A percentile compares a stretch with the other conserved stretches of the same genome.
These are phyloP conservation scores for Ustilago esculenta DNA, from an alignment of 1,284 basidiomycete species.

Conservation along the genomic window DNA sequence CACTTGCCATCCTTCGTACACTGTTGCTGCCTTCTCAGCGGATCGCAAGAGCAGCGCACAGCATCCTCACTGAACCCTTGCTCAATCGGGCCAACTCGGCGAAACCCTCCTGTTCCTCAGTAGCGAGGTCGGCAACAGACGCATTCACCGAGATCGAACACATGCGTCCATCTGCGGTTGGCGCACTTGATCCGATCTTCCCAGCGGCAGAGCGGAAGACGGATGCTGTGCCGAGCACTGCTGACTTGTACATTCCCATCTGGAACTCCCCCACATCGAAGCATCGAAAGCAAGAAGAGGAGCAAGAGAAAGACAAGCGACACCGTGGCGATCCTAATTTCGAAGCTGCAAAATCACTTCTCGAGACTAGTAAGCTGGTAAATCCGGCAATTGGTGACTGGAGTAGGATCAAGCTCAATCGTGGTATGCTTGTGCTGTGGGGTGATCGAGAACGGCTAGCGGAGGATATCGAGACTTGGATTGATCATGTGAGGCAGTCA, in stretches of 20 bases:
- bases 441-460: constrained; percentile 61
- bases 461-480: constrained; percentile 61
- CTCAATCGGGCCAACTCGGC: constrained; percentile 26
- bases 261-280: constrained; percentile 10
- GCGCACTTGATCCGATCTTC: constrained; percentile 55
- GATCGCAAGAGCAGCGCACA: constrained; percentile 46
- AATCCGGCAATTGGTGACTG: constrained; percentile 62
- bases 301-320: constrained; percentile 6
- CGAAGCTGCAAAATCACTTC: constrained; percentile 18
- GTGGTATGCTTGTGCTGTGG: constrained; percentile 60
- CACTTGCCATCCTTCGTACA: constrained; percentile 29
- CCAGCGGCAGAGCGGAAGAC: constrained; percentile 45
- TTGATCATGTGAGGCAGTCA: constrained; percentile 33
- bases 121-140: constrained; percentile 5
- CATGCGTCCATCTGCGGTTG: constrained; percentile 17
- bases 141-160: constrained; percentile 33
- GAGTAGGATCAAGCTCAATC: constrained; percentile 47
- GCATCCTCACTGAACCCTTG: constrained; percentile 50
- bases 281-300: neutral
- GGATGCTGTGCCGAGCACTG: constrained; percentile 33
- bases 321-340: constrained; percentile 23
- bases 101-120: constrained; percentile 2
- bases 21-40: constrained; percentile 31
- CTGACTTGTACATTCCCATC: constrained; percentile 46
- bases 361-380: constrained; percentile 55